Percentiles rank a stretch among this genome's conserved stretches.
Conservation (phyloP, 2,329 filamentous ascomycete species). For the Diplodia intermedia region DNA sequence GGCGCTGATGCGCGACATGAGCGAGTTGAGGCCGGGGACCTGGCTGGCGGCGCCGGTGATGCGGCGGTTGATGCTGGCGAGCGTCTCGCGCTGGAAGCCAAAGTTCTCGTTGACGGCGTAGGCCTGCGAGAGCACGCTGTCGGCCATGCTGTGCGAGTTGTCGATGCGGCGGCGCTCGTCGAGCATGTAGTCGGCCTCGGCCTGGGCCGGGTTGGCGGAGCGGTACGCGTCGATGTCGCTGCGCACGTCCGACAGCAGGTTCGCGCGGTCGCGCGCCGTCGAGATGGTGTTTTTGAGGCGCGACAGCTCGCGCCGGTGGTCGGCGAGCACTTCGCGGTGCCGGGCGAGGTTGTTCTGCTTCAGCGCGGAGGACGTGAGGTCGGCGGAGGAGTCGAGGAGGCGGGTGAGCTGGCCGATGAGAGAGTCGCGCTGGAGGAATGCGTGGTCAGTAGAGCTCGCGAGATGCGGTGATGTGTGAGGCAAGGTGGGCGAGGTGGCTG, state of each 20-base stretch:
- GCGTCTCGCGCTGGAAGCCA: constrained; percentile 80
- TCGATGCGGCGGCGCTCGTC: constrained; percentile 86
- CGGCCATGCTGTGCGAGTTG: constrained; percentile 85
- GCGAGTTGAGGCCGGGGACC: constrained; percentile 88
- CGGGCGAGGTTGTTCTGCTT: constrained; percentile 96
- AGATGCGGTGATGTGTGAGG: constrained; percentile 19
- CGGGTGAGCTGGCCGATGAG: constrained; percentile 83
- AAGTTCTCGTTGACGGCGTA: constrained; percentile 97
- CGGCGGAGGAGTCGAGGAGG: constrained; percentile 89
- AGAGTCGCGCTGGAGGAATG: constrained; percentile 71
- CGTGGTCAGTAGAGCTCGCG: constrained; percentile 29
- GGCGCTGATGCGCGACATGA: constrained; percentile 90
- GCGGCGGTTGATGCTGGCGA: constrained; percentile 86
- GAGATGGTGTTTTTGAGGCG: constrained; percentile 76
- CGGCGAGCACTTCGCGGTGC: constrained; percentile 85
- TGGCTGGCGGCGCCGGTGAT: constrained; percentile 90
- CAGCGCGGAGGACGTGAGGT: constrained; percentile 85
- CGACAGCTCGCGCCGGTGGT: constrained; percentile 82
- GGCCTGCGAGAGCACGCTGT: constrained; percentile 90
- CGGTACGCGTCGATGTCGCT: constrained; percentile 92
- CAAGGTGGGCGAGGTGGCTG: constrained; percentile 19
- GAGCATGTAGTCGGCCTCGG: constrained; percentile 97
- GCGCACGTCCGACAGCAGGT: constrained; percentile 88
- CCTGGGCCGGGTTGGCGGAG: constrained; percentile 77
- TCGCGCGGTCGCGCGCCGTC: constrained; percentile 83